Conservation (phyloP, 1,284 basidiomycete species). For the Sanghuangporus sanghuang region DNA sequence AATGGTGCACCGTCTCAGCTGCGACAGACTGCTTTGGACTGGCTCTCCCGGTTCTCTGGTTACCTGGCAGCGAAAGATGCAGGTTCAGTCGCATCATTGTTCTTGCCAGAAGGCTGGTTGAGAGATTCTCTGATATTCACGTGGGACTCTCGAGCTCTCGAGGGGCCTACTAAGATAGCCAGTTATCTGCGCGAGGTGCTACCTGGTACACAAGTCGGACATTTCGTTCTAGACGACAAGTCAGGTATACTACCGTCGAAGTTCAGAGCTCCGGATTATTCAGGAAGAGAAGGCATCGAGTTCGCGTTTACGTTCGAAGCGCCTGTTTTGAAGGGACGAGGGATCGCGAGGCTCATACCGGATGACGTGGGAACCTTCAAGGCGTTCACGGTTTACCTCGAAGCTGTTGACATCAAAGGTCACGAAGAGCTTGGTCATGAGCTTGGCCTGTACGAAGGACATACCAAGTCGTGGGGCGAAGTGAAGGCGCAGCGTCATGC, state of each 20-base stretch:
- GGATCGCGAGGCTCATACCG: neutral
- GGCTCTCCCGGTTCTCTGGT: neutral
- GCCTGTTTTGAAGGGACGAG: neutral
- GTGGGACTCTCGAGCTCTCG: conserved; percentile 3
- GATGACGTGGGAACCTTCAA: conserved; percentile 23
- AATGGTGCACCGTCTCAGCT: neutral
- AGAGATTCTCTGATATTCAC: conserved; percentile 1
- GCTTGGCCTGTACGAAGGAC: conserved; percentile 19
- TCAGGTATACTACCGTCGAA: neutral
- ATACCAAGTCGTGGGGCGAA: conserved; percentile 22
- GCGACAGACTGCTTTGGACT: neutral
- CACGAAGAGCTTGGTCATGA: conserved; percentile 26
- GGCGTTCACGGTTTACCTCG: conserved; percentile 25
- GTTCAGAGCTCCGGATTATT: neutral
- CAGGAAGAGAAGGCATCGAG: neutral
- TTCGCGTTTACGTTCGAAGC: conserved; percentile 10
- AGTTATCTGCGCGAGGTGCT: neutral
- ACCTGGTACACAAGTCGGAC: neutral
- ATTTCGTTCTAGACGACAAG: neutral
- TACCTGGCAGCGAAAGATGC: neutral
- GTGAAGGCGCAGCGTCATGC: conserved; percentile 20
- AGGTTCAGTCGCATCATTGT: neutral
- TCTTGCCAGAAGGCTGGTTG: conserved; percentile 3
- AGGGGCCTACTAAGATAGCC: neutral
- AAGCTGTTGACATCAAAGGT: conserved; percentile 27